Base-by-base conservation (phyloP, 495 filamentous ascomycete species). In the Podospora comata region DNA sequence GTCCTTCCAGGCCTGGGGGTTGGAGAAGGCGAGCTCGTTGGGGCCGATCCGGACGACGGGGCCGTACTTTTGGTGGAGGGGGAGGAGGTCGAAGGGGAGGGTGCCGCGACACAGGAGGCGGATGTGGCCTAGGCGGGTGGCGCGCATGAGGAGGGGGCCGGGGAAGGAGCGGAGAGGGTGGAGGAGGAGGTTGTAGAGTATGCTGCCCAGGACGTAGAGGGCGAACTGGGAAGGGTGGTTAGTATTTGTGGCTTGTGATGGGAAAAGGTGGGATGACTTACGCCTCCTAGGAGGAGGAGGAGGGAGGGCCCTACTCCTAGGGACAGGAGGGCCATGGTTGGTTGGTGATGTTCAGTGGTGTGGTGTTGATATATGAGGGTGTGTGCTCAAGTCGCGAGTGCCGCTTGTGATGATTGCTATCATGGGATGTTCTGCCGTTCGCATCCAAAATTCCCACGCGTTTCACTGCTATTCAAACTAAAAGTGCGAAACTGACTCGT, bases 11-110 rank as follows among this genome's bases (percentile, higher is more conserved):
- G 85, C 86, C 48, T 80, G 73, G 0, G 84, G 76, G 44, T 78
- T 72, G 4, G 71, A 76, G 73, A 81, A 88, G 0, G 80, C 75
- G n/a, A 89, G 78, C 67, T 87, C 81, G 66, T 84, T 72, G 0
- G 86, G 86, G 0, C 79, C 81, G 34, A 86, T 78, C 6, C 86
- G 84, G n/a, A 89, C 81, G 3, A 86, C 77, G 19, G 79, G 68
- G 9, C 85, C 86, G 65, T 89, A 89, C 20, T 73, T 68, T 11
- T 74, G 59, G 72, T 87, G 85, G 16, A 86, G 68, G n/a, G 70
- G 65, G 44, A 81, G 77, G 62, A 84, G 77, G 28, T 80, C 74
- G 57, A 79, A 78, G 11, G 80, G 73, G 11, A 82, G 70, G 6
- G 74, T 76, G 58, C 84, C 84, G 4, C 67, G 66, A 1, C 79